phyloP scores from a whole-genome alignment of 345 rosid species.

The Gossypium stocksii region DNA sequence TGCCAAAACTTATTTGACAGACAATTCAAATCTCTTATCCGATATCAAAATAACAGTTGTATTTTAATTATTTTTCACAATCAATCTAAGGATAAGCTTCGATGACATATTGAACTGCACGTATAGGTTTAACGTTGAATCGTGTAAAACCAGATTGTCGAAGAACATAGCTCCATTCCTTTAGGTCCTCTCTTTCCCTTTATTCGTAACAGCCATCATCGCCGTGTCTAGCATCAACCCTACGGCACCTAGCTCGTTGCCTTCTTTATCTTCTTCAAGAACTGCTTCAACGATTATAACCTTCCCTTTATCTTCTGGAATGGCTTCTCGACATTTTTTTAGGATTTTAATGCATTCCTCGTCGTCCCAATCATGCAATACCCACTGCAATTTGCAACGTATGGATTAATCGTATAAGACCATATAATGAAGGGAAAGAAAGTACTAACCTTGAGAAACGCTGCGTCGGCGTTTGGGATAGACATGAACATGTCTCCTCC shows the following conservation, averaged over 20 bases:
- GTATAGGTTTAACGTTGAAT: constrained; percentile 31
- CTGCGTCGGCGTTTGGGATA: constrained; percentile 60
- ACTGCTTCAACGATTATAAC: constrained; percentile 59
- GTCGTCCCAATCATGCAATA: constrained; percentile 68
- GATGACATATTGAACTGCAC: constrained; percentile 41
- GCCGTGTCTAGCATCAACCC: constrained; percentile 60
- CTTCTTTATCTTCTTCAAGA: constrained; percentile 32
- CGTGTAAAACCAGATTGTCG: constrained; percentile 50
- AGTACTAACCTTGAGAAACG: constrained; percentile 46
- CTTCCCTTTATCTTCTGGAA: constrained; percentile 45
- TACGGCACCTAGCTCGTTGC: constrained; percentile 18
- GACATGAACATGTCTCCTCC: constrained; percentile 66
- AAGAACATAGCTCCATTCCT: constrained; percentile 65
- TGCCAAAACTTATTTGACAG: neutral
- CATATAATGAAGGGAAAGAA: neutral
- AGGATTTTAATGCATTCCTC: constrained; percentile 56
- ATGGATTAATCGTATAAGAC: neutral
- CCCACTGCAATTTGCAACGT: constrained; percentile 31
- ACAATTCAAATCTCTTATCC: too few species aligned
- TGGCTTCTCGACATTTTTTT: constrained; percentile 61
- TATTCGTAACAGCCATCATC: constrained; percentile 58
- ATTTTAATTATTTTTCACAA: too few species aligned
- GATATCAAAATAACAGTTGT: too few species aligned
- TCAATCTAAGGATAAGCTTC: constrained; percentile 38
- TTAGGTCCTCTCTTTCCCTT: constrained; percentile 62